A percentile compares a stretch with the other conserved stretches of the same genome.
These are phyloP conservation scores for Leishmania guyanensis DNA, from an alignment of 208 protist species.

Conservation along the genomic window DNA sequence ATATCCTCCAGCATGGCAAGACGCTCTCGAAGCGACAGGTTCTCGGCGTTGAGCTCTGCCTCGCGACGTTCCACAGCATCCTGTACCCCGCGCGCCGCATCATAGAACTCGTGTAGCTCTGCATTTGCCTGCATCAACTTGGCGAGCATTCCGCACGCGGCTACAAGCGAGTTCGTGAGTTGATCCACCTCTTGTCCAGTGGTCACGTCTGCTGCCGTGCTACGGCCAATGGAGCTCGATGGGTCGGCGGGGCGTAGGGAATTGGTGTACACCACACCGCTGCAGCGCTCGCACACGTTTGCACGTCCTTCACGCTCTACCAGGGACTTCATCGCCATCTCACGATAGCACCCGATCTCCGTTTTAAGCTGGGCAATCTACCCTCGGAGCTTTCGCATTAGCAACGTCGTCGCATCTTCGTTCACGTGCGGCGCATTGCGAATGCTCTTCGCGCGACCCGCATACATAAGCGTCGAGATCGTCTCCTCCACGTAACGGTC, in stretches of 20 bases:
- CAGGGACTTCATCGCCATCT: conserved; percentile 38
- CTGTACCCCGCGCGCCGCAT: conserved; percentile 49
- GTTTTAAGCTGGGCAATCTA: conserved; percentile 79
- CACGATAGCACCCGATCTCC: conserved; percentile 78
- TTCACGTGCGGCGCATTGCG: conserved; percentile 85
- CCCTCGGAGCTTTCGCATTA: conserved; percentile 41
- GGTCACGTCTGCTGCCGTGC: neutral
- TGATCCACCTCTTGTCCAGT: conserved; percentile 31
- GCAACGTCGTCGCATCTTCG: conserved; percentile 64
- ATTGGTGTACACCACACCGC: neutral
- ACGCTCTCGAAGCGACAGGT: conserved; percentile 79
- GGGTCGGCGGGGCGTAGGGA: neutral
- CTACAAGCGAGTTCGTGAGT: conserved; percentile 76
- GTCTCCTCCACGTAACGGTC: conserved; percentile 90
- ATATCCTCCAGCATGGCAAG: conserved; percentile 88
- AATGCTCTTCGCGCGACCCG: conserved; percentile 87
- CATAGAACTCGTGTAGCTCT: conserved; percentile 80
- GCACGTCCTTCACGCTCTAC: conserved; percentile 1
- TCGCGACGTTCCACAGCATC: conserved; percentile 53
- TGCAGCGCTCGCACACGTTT: conserved; percentile 10
- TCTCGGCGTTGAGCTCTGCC: conserved; percentile 85
- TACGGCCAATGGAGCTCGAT: neutral
- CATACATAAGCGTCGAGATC: conserved; percentile 91
- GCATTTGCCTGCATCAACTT: conserved; percentile 75
- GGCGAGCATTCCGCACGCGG: conserved; percentile 77